These are phyloP conservation scores for Sporothrix luriei DNA, from an alignment of 2,329 filamentous ascomycete species.

Conservation along the genomic window DNA sequence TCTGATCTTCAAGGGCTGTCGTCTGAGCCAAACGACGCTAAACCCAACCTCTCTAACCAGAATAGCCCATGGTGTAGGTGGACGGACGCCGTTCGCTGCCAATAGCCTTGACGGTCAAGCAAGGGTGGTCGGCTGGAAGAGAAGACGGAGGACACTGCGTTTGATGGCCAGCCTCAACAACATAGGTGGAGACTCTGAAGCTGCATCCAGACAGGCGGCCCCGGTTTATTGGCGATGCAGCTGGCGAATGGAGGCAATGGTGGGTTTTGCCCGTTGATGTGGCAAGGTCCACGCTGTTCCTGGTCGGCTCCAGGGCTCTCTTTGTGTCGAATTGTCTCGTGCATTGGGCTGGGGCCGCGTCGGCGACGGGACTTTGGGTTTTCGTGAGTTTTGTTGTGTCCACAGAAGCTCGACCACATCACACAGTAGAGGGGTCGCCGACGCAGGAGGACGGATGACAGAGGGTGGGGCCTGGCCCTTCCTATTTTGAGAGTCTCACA, in stretches of 20 bases:
- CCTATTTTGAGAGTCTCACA: conserved; percentile 3
- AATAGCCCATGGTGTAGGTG: neutral
- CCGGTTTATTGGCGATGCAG: conserved; percentile 22
- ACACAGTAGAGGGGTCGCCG: conserved; percentile 9
- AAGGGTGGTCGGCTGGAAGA: conserved; percentile 13
- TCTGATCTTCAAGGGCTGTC: neutral
- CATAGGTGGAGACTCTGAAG: conserved; percentile 13
- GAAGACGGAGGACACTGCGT: neutral
- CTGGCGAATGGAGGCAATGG: conserved; percentile 22
- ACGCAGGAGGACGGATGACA: neutral
- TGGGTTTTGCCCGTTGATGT: conserved; percentile 8
- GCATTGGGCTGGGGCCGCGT: neutral
- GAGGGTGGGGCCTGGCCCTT: conserved; percentile 17
- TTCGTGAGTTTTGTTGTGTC: neutral
- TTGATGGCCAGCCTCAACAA: conserved; percentile 23
- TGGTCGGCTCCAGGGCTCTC: neutral
- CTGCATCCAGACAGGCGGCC: conserved; percentile 7
- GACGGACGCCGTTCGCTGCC: neutral
- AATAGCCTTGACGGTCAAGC: conserved; percentile 10
- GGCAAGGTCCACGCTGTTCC: conserved; percentile 19
- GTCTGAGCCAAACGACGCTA: neutral
- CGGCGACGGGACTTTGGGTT: conserved; percentile 4
- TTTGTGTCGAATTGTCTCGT: neutral
- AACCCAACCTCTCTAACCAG: neutral
- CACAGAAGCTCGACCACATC: conserved; percentile 26